phyloP scores from a whole-genome alignment of 1,284 basidiomycete species.

The Neonothopanus nambi region DNA sequence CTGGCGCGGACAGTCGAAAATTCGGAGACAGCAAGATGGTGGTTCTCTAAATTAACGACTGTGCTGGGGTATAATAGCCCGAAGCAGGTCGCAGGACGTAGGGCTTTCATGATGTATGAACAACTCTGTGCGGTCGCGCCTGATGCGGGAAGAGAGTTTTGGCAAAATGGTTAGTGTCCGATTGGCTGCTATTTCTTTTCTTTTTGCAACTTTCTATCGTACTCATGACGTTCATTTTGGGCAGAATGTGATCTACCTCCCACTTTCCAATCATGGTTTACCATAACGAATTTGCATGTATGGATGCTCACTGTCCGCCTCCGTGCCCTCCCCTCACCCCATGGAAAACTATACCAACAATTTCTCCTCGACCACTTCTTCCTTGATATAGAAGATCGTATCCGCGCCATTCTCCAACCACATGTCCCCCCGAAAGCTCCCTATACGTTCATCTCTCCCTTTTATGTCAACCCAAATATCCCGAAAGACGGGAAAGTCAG shows the following conservation, averaged over 20 bases:
- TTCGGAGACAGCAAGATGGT: conserved; percentile 48
- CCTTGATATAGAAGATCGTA: conserved; percentile 90
- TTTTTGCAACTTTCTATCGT: background rate
- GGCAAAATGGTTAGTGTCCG: conserved; percentile 59
- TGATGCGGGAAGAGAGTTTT: conserved; percentile 64
- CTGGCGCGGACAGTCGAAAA: conserved; percentile 55
- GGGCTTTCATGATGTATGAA: conserved; percentile 60
- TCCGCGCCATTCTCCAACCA: conserved; percentile 79
- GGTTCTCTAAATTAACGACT: conserved; percentile 52
- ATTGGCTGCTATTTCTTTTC: too few species aligned
- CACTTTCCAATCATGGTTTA: conserved; percentile 98
- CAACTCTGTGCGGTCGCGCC: conserved; percentile 55
- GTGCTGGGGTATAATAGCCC: conserved; percentile 62
- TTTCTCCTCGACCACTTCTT: conserved; percentile 96
- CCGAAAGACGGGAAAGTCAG: conserved; percentile 33
- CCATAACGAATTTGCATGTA: conserved; percentile 90
- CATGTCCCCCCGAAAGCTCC: conserved; percentile 28
- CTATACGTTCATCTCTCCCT: conserved; percentile 41
- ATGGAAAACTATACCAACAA: conserved; percentile 70
- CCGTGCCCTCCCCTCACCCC: conserved; percentile 74
- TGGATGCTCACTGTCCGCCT: conserved; percentile 90
- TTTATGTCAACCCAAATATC: conserved; percentile 52
- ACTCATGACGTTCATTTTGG: conserved; percentile 5
- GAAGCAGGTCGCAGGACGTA: conserved; percentile 60
- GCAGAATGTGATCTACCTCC: conserved; percentile 86